These are phyloP conservation scores for Herpetomonas tarakana DNA, from an alignment of 208 protist species.

Conservation along the genomic window DNA sequence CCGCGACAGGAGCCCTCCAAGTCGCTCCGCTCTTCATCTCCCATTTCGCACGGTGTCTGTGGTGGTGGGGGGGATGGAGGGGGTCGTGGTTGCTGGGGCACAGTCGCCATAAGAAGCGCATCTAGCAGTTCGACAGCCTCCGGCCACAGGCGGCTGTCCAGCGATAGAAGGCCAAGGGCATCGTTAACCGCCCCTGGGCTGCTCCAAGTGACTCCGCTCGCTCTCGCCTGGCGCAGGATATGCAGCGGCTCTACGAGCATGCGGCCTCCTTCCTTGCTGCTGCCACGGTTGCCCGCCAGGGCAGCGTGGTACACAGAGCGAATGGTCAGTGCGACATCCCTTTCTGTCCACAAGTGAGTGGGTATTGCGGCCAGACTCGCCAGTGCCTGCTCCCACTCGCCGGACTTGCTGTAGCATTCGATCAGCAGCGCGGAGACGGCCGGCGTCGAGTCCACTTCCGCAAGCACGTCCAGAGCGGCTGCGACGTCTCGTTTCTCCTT, in stretches of 20 bases:
- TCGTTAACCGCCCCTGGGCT: slow-evolving; percentile 59
- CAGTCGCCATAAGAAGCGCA: too few species aligned
- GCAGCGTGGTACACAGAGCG: slow-evolving; percentile 46
- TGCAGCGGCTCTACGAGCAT: slow-evolving; percentile 12
- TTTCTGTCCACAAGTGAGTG: slow-evolving; percentile 47
- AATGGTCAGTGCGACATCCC: slow-evolving; percentile 47
- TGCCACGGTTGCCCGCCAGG: slow-evolving; percentile 3
- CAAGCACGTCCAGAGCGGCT: slow-evolving; percentile 10
- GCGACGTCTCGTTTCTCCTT: slow-evolving; percentile 8
- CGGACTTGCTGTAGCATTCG: slow-evolving; percentile 19
- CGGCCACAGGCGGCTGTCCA: slow-evolving; percentile 24
- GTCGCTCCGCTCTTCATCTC: too few species aligned
- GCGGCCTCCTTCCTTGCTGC: neutral
- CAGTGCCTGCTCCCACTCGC: slow-evolving; percentile 40
- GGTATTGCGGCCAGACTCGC: slow-evolving; percentile 27
- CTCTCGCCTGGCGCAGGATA: slow-evolving; percentile 10
- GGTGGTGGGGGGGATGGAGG: too few species aligned
- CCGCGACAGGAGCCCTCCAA: too few species aligned
- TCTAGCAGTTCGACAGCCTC: slow-evolving; percentile 52
- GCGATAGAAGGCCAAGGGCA: slow-evolving; percentile 40
- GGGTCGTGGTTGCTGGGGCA: too few species aligned
- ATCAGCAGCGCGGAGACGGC: slow-evolving; percentile 14
- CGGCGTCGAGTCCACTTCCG: slow-evolving; percentile 2
- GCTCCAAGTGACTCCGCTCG: slow-evolving; percentile 22
- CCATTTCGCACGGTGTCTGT: too few species aligned